A percentile compares a stretch with the other conserved stretches of the same genome.
phyloP scores from a whole-genome alignment of 768 basidiomycete species.

The Tulasnella sp. region DNA sequence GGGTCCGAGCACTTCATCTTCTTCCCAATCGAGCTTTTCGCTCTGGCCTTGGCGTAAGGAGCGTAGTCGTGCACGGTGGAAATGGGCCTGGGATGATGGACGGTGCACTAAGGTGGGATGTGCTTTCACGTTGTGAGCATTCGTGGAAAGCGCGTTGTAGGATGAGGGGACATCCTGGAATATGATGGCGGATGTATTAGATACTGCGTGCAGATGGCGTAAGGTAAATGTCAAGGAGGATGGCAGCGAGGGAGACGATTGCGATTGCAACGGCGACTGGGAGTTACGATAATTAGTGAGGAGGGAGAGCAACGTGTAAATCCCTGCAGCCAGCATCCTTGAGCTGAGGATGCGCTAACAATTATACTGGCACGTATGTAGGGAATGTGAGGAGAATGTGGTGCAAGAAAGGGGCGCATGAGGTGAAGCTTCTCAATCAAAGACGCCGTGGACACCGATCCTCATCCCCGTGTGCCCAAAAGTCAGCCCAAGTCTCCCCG shows the following conservation, averaged over 20 bases:
- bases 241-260: not conserved
- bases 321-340: too few species aligned
- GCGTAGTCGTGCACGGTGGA: conserved; percentile 10
- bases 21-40: conserved; percentile 41
- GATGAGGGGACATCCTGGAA: conserved; percentile 10
- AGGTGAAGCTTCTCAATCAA: too few species aligned
- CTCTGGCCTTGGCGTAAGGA: not conserved
- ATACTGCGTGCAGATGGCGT: conserved; percentile 11
- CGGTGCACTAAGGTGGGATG: not conserved
- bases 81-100: conserved; percentile 1
- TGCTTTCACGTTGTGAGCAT: conserved; percentile 1
- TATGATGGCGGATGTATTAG: conserved; percentile 7
- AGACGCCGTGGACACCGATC: too few species aligned
- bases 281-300: not conserved
- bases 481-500: too few species aligned
- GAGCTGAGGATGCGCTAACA: too few species aligned
- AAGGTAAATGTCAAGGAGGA: conserved; percentile 7
- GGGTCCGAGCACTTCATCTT: conserved; percentile 52
- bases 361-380: too few species aligned
- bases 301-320: too few species aligned
- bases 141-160: not conserved
- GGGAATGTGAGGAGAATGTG: too few species aligned
- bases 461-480: too few species aligned
- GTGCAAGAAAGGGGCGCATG: too few species aligned
- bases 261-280: conserved; percentile 3